Conservation (phyloP, 495 filamentous ascomycete genomes). For the Letharia lupina region DNA sequence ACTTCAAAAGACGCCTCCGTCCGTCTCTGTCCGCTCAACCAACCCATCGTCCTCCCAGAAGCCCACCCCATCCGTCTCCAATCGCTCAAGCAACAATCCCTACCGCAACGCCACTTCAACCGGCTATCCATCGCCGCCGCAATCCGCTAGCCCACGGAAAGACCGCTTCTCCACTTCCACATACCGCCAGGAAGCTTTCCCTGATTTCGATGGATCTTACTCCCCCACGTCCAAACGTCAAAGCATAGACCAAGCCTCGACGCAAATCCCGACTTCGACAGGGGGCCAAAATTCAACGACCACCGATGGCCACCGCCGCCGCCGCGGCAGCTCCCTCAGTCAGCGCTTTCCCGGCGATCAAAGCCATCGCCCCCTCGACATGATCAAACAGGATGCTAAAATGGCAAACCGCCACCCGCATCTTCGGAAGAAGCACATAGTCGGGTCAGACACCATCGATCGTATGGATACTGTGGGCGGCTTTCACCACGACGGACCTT, state of each 20-base stretch:
- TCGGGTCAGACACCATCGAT: slow-evolving; percentile 74
- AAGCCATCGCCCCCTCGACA: slow-evolving; percentile 53
- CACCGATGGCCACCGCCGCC: slow-evolving; percentile 10
- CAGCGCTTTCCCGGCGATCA: slow-evolving; percentile 53
- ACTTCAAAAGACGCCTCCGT: slow-evolving; percentile 5
- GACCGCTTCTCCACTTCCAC: slow-evolving; percentile 27
- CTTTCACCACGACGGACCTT: slow-evolving; percentile 92
- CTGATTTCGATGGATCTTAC: slow-evolving; percentile 18
- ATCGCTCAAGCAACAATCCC: slow-evolving; percentile 33
- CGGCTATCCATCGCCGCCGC: slow-evolving; percentile 28
- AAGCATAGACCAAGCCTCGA: slow-evolving; percentile 21
- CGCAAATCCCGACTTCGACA: slow-evolving; percentile 26
- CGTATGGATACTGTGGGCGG: slow-evolving; percentile 55
- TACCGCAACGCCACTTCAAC: slow-evolving; percentile 31
- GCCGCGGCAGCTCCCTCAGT: slow-evolving; percentile 42
- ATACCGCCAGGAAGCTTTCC: slow-evolving; percentile 29
- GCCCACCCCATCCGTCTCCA: slow-evolving; percentile 15
- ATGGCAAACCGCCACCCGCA: slow-evolving; percentile 55
- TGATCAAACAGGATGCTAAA: slow-evolving; percentile 48
- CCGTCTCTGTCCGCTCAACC: slow-evolving; percentile 7
- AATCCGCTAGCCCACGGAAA: slow-evolving; percentile 27
- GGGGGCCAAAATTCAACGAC: slow-evolving; percentile 19
- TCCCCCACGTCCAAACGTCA: slow-evolving; percentile 23
- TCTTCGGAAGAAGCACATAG: slow-evolving; percentile 53
- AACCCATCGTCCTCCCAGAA: slow-evolving; percentile 10